Evolutionary conservation across 805 yeast species (phyloP), one percentile per base, ranked within the genome.

Genomic region (Candida sphagnicola): DNA sequence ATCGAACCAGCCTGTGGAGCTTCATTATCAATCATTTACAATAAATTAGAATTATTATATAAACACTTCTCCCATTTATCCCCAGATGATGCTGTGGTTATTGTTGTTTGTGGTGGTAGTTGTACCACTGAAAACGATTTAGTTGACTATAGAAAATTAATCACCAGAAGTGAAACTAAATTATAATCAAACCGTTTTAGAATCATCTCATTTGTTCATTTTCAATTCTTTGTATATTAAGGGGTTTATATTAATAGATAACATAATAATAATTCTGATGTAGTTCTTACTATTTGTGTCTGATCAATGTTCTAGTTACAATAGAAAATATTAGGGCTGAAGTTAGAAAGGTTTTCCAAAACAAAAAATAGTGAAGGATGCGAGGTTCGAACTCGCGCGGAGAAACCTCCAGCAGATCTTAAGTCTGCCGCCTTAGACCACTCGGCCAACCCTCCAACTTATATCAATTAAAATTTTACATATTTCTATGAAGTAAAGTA

Each of bases 1-100:
- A 75, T 80, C 0, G 88, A 82, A 53, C 87, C 87, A 0, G 88
- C 88, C 1, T 82, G 88, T 56, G 87, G 87, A 3, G 85, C 85
- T 2, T 77, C 86, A 0, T 54, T 82, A 19, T 72, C 81, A 16
- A 66, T 78, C 14, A 72, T 70, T n/a, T 74, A 70, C 48, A 52
- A 68, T 33, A 57, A 58, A 42, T 35, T 59, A 10, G 57, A 53
- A 4, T 39, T 60, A 16, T 42, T 72, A 28, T 41, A 46, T 18
- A 40, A 59, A 15, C 34, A 43, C 16, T 51, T 59, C 36, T 54
- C 53, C 3, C 43, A 56, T 29, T 48, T 74, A 34, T 28, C 49
- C 3, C 37, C 53, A 8, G 74, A 75, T 32, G 71, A 67, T 37
- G 61, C 74, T 8, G 59, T 80, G 2, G 70, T 80, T 4, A 61